A percentile compares a stretch with the other conserved stretches of the same genome.
Evolutionary conservation across 2,329 filamentous ascomycete species (phyloP).

Genomic region (Fusarium sp.): DNA sequence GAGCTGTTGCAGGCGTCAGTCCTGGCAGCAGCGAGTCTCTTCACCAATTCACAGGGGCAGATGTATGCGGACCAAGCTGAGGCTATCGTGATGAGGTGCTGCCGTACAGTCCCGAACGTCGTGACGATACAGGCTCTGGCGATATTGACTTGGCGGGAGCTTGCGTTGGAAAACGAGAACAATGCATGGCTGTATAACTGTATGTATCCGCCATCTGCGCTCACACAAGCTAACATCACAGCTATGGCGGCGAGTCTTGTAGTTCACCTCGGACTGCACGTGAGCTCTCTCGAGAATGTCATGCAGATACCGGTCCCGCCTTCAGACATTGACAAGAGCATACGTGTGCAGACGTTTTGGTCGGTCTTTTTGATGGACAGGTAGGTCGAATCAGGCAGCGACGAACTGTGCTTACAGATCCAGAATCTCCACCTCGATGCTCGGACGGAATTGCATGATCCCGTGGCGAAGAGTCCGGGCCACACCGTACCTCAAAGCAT

Average conservation of each 20-base stretch:
- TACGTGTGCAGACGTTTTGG: neutral
- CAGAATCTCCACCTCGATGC: neutral
- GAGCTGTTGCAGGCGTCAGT: neutral
- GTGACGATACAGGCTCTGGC: neutral
- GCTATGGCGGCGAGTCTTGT: neutral
- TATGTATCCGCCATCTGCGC: neutral
- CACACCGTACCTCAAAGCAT: neutral
- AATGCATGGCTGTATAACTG: slow-evolving; percentile 1
- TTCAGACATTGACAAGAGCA: neutral
- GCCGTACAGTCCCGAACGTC: neutral
- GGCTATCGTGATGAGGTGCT: neutral
- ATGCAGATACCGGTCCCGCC: neutral
- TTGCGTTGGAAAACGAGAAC: neutral
- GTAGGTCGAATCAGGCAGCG: neutral
- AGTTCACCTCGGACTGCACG: neutral
- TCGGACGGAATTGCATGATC: neutral
- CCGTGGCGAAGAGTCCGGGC: neutral
- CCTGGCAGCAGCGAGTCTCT: neutral
- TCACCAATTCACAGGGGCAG: neutral
- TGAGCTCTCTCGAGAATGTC: neutral
- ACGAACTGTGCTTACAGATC: neutral
- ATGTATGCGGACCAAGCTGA: neutral
- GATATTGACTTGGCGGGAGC: neutral
- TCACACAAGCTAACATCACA: neutral
- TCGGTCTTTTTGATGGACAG: neutral